Evolutionary conservation across 331 rosid species (phyloP).

Genomic region (Prunus yedoensis): DNA sequence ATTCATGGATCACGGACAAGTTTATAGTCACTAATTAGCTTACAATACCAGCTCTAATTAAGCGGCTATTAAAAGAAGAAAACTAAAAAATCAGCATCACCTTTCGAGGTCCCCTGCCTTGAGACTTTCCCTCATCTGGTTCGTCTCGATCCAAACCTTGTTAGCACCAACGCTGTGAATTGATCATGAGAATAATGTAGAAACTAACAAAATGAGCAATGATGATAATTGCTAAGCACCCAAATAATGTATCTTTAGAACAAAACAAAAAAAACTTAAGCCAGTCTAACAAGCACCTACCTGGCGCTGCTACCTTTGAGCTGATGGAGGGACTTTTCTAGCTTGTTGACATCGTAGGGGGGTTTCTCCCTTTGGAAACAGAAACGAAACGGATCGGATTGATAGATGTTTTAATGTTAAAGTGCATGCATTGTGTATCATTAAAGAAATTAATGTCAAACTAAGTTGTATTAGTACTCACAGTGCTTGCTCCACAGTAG

Average conservation of each 20-base stretch:
- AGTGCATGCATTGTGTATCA: background rate
- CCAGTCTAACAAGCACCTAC: background rate
- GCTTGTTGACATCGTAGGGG: background rate
- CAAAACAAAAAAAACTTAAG: too few relatives aligned
- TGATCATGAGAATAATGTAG: background rate
- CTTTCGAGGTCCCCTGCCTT: slow-evolving; percentile 1
- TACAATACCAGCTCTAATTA: background rate
- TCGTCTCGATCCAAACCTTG: background rate
- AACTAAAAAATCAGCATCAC: background rate
- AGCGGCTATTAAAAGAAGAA: too few relatives aligned
- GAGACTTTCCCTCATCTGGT: background rate
- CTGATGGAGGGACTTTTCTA: slow-evolving; percentile 9
- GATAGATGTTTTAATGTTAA: background rate
- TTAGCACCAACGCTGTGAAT: slow-evolving; percentile 22
- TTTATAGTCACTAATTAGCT: background rate
- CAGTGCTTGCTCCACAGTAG: slow-evolving; percentile 27
- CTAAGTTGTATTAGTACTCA: slow-evolving; percentile 13
- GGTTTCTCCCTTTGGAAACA: slow-evolving; percentile 3
- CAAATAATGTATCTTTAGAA: background rate
- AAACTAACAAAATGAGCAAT: background rate
- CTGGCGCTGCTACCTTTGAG: slow-evolving; percentile 21
- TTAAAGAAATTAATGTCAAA: background rate
- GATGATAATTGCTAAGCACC: background rate
- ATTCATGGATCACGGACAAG: background rate
- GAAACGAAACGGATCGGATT: background rate